Base-by-base conservation (phyloP, 1,284 basidiomycete species). In the Puccinia brachypodii region DNA sequence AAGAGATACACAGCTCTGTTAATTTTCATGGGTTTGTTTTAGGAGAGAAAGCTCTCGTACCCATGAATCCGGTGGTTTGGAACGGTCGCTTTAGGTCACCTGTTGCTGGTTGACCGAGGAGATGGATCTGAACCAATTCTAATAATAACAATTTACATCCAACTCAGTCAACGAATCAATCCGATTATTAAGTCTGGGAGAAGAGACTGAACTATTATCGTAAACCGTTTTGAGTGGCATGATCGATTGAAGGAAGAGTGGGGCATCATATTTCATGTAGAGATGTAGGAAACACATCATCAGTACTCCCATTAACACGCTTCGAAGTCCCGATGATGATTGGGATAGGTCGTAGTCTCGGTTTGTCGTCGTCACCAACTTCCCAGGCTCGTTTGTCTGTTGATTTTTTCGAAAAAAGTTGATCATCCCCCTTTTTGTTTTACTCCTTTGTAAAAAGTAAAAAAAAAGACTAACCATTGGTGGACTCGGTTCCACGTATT, bases 281-380 rank as follows among this genome's bases (percentile, higher is more conserved):
- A 83, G 81, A 77, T 83, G 82, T 33, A 82, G 50, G 89, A 95
- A 92, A 79, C 85, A 89, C 93, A 95, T 95, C 92, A 95, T 94
- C 68, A 91, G 92, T 84, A 94, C 87, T 83, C 92, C 92, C 86
- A 93, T 91, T 87, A 92, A 93, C 8, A 91, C 91, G 42, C 90
- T 90, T 81, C 92, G 82, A 83, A 86, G 85, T 84, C 11, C 76
- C 0, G n/a, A 60, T 50, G 69, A 58, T 22, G 38, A 31, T 71
- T 64, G 73, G 4, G 89, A 88, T 19, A 98, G 90, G 87, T 99
- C 96, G 85, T 99, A 99, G 86, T 98, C 96, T 82, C 91, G 90
- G 82, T 95, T 91, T 31, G 96, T 98, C 9, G 95, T 97, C n/a
- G 93, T 94, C 38, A 96, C 90, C 8, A 96, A 90, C 86, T 92